Evolutionary conservation across 352 stramenopile genomes (phyloP).

Genomic region (Globisporangium cederbergense): DNA sequence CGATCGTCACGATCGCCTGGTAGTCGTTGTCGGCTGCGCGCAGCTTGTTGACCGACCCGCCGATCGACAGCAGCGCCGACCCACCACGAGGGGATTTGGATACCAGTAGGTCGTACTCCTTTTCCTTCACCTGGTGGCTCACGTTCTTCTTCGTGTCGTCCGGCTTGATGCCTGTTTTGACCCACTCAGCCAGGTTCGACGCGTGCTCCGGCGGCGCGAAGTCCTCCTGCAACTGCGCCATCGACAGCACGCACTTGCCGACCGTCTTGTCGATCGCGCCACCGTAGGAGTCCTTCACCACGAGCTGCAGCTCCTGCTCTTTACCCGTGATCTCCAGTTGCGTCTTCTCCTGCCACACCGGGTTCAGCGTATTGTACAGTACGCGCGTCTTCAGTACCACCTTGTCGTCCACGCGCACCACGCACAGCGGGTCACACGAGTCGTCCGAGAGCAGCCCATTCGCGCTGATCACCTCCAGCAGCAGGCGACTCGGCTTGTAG

Average conservation of each 20-base stretch:
- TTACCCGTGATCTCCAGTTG: constrained; percentile 49
- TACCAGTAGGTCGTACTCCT: constrained; percentile 68
- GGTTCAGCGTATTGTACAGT: constrained; percentile 86
- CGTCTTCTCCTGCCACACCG: constrained; percentile 74
- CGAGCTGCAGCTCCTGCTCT: constrained; percentile 65
- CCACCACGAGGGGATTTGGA: constrained; percentile 40
- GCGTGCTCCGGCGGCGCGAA: constrained; percentile 72
- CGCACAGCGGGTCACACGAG: constrained; percentile 75
- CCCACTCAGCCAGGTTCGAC: constrained; percentile 76
- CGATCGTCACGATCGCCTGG: constrained; percentile 71
- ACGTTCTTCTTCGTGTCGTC: constrained; percentile 80
- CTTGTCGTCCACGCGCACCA: constrained; percentile 67
- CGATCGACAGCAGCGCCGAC: constrained; percentile 23
- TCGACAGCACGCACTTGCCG: constrained; percentile 70
- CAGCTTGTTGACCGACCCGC: constrained; percentile 20
- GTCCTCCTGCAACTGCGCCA: constrained; percentile 70
- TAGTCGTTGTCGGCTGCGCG: constrained; percentile 41
- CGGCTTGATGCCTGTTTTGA: constrained; percentile 74
- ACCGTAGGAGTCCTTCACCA: constrained; percentile 84
- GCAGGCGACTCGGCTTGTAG: constrained; percentile 55
- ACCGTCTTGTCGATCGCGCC: constrained; percentile 76
- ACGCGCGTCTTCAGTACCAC: constrained; percentile 68
- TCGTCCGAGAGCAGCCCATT: constrained; percentile 70
- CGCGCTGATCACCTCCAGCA: constrained; percentile 67
- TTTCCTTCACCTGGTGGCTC: constrained; percentile 72